Base-by-base conservation (phyloP, 257 asterid species). In the Fraxinus pennsylvanica region DNA sequence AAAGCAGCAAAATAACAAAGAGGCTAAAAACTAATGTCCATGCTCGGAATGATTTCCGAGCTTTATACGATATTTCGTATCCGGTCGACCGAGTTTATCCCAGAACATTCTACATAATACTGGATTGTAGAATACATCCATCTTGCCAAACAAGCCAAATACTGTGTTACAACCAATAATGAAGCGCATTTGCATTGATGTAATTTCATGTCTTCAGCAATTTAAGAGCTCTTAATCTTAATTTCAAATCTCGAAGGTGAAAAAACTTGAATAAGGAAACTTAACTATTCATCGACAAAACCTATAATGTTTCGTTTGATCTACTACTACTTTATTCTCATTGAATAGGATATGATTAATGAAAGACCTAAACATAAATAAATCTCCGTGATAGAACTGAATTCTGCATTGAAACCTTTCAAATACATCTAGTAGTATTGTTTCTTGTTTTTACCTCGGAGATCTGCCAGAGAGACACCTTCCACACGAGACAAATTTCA, bases 401-500 rank as follows among this genome's bases (percentile, higher is more conserved):
- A 30, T 68, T 41, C 76, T 71, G 76, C 72, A 5, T 63, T 19
- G 68, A 52, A 61, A 54, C 47, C 74, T 69, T 71, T 36, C 68
- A n/a, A 76, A 72, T 78, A 70, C 76, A 67, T 75, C 68, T 63
- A 66, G 63, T 47, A 32, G 15, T 25, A 14, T n/a, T 71, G n/a
- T 75, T 68, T 45, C 77, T 68, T 70, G 61, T 43, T 33, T 39
- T 76, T 85, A 84, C 83, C 90, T 89, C 84, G 96, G 87, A 84
- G 96, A 91, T 82, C 88, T 90, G 75, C 87, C 17, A 15, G 97
- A 81, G 80, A 90, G 88, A 73, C 97, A 94, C 88, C 83, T 88
- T 79, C 97, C 97, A 12, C 98, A 94, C 5, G 92, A 86, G 68
- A 94, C 89, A 15, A 78, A 89, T 85, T 82, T 90, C 87, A 94